Conservation (phyloP, 495 filamentous ascomycete genomes). For the Cercophora scortea region DNA sequence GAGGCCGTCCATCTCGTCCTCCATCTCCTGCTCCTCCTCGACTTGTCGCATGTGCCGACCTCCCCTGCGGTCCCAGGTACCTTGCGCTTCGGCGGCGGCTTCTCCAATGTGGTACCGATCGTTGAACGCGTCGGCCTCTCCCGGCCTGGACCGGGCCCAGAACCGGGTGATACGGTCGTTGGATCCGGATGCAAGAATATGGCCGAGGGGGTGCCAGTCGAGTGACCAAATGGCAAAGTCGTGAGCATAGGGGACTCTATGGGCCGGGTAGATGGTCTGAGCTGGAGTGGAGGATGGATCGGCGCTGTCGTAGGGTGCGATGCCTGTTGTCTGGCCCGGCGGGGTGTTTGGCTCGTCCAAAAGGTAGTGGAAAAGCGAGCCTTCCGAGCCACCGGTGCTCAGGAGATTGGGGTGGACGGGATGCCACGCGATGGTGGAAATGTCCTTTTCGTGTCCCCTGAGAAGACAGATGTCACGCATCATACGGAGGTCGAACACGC, state of each 20-base stretch:
- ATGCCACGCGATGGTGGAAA: constrained; percentile 90
- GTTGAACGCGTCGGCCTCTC: constrained; percentile 69
- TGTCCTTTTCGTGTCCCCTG: constrained; percentile 88
- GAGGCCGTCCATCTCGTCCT: constrained; percentile 89
- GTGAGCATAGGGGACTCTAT: constrained; percentile 77
- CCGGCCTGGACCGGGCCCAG: constrained; percentile 84
- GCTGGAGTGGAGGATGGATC: constrained; percentile 71
- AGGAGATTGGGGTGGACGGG: constrained; percentile 81
- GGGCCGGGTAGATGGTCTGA: constrained; percentile 82
- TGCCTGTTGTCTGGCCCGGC: constrained; percentile 51
- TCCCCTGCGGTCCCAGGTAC: constrained; percentile 80
- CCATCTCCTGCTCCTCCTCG: constrained; percentile 85
- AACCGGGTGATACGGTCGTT: constrained; percentile 96
- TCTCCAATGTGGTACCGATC: constrained; percentile 94
- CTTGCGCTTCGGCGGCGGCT: constrained; percentile 83
- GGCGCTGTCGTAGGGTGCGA: constrained; percentile 75
- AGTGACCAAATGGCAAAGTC: constrained; percentile 93
- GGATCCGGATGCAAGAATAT: constrained; percentile 95
- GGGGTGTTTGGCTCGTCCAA: constrained; percentile 87
- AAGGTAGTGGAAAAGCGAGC: constrained; percentile 83
- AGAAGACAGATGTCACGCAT: constrained; percentile 95
- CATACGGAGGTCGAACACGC: constrained; percentile 92
- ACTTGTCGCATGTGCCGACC: constrained; percentile 73
- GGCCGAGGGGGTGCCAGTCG: constrained; percentile 93
- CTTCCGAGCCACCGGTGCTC: constrained; percentile 85